Percentiles rank a stretch among this genome's conserved stretches.
phyloP scores from a whole-genome alignment of 768 basidiomycete genomes.

The Naganishia vaughanmartiniae region DNA sequence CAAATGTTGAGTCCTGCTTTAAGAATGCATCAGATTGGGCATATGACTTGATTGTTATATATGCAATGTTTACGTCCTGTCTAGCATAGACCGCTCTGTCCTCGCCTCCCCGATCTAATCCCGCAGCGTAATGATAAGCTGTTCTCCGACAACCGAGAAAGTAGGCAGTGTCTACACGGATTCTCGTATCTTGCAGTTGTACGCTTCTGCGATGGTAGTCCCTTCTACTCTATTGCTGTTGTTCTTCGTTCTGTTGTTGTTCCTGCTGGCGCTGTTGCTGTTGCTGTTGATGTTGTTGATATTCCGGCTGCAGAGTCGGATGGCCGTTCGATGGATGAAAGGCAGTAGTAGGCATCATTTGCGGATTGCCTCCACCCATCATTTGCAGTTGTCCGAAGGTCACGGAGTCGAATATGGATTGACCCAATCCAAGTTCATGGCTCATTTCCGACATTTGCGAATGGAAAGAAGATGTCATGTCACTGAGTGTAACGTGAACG shows the following conservation, averaged over 20 bases:
- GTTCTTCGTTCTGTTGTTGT: neutral
- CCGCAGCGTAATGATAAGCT: too few species aligned
- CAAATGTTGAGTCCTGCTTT: too few species aligned
- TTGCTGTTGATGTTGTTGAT: neutral
- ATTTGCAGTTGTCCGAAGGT: slow-evolving; percentile 9
- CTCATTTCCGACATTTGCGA: slow-evolving; percentile 14
- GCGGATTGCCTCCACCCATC: slow-evolving; percentile 5
- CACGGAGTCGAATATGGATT: slow-evolving; percentile 4
- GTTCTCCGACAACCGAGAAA: too few species aligned
- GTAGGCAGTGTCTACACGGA: neutral
- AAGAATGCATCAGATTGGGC: too few species aligned
- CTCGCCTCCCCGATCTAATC: too few species aligned
- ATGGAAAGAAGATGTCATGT: slow-evolving; percentile 16
- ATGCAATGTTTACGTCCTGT: too few species aligned
- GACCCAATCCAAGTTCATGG: neutral
- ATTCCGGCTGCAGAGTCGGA: neutral
- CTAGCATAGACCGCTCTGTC: too few species aligned
- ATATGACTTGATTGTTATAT: too few species aligned
- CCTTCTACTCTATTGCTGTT: neutral
- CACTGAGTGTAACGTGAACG: neutral
- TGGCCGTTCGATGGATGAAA: slow-evolving; percentile 1
- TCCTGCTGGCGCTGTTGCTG: neutral
- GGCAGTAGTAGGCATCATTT: neutral
- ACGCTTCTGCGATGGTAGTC: neutral
- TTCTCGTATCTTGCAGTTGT: neutral